phyloP scores from a whole-genome alignment of 345 rosid genomes.

The Clausena lansium region DNA sequence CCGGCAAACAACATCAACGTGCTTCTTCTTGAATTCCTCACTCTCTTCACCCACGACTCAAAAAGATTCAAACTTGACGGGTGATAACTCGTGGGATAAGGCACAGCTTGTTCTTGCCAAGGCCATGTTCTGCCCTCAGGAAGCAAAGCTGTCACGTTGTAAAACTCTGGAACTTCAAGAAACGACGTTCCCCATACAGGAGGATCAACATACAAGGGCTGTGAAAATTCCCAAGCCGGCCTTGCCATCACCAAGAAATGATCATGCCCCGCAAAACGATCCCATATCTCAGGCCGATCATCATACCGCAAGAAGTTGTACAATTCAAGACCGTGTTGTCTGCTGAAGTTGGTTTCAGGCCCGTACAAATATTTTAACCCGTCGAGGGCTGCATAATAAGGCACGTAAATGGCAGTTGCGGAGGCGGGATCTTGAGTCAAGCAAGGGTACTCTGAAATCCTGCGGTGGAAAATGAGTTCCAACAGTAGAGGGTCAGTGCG shows the following conservation, averaged over 20 bases:
- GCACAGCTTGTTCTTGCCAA: slow-evolving; percentile 93
- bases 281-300: slow-evolving; percentile 57
- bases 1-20: slow-evolving; percentile 80
- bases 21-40: slow-evolving; percentile 49
- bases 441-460: slow-evolving; percentile 87
- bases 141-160: slow-evolving; percentile 69
- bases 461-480: slow-evolving; percentile 78
- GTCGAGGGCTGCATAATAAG: slow-evolving; percentile 82
- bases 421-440: slow-evolving; percentile 65
- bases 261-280: slow-evolving; percentile 54
- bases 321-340: slow-evolving; percentile 68
- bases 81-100: slow-evolving; percentile 90
- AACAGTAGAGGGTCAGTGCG: slow-evolving; percentile 73
- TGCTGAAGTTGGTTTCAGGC: slow-evolving; percentile 63
- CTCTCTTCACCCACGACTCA: slow-evolving; percentile 71
- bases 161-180: slow-evolving; percentile 72
- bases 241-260: slow-evolving; percentile 90
- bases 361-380: slow-evolving; percentile 77
- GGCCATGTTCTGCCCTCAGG: slow-evolving; percentile 72
- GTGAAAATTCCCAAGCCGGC: slow-evolving; percentile 97
- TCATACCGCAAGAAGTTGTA: slow-evolving; percentile 43
- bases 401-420: slow-evolving; percentile 73
- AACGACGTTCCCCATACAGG: slow-evolving; percentile 95
- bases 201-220: slow-evolving; percentile 60
- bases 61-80: slow-evolving; percentile 60